Conservation (phyloP, 1,139 yeast genomes). For the Blastobotrys arbuscula region DNA sequence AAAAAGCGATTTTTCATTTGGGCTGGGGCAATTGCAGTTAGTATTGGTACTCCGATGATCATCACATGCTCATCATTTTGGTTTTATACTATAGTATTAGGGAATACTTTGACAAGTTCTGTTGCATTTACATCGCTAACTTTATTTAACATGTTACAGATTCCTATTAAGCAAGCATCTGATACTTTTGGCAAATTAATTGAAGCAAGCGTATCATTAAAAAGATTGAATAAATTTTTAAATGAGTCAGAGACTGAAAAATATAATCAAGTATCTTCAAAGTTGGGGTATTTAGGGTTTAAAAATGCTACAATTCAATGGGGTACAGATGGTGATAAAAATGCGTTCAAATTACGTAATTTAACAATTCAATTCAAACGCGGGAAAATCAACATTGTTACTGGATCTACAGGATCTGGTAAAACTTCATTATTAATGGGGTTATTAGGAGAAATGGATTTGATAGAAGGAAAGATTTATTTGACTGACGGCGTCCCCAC, state of each 20-base stretch:
- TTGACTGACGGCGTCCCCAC: slow-evolving; percentile 73
- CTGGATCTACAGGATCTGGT: slow-evolving; percentile 97
- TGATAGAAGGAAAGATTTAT: slow-evolving; percentile 61
- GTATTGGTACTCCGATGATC: slow-evolving; percentile 75
- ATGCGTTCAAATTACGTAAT: slow-evolving; percentile 62
- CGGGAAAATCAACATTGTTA: slow-evolving; percentile 74
- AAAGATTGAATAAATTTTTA: slow-evolving; percentile 75
- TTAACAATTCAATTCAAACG: slow-evolving; percentile 59
- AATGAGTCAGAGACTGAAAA: slow-evolving; percentile 75
- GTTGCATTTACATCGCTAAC: slow-evolving; percentile 89
- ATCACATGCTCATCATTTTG: slow-evolving; percentile 77
- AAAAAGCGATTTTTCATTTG: slow-evolving; percentile 54
- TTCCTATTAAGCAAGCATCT: slow-evolving; percentile 81
- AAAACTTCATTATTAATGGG: slow-evolving; percentile 88
- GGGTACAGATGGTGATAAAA: slow-evolving; percentile 39
- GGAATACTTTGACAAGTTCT: slow-evolving; percentile 74
- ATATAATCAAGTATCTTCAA: slow-evolving; percentile 59
- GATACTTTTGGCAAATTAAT: slow-evolving; percentile 80
- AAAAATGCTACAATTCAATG: slow-evolving; percentile 79
- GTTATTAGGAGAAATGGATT: slow-evolving; percentile 88
- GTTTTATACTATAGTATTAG: slow-evolving; percentile 65
- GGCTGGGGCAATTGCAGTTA: slow-evolving; percentile 58
- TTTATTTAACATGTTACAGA: slow-evolving; percentile 71
- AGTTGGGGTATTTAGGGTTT: slow-evolving; percentile 67
- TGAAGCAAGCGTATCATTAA: slow-evolving; percentile 83